A percentile compares a stretch with the other conserved stretches of the same genome.
These are phyloP conservation scores for Fusarium penzigii DNA, from an alignment of 2,329 filamentous ascomycete genomes.

Conservation along the genomic window DNA sequence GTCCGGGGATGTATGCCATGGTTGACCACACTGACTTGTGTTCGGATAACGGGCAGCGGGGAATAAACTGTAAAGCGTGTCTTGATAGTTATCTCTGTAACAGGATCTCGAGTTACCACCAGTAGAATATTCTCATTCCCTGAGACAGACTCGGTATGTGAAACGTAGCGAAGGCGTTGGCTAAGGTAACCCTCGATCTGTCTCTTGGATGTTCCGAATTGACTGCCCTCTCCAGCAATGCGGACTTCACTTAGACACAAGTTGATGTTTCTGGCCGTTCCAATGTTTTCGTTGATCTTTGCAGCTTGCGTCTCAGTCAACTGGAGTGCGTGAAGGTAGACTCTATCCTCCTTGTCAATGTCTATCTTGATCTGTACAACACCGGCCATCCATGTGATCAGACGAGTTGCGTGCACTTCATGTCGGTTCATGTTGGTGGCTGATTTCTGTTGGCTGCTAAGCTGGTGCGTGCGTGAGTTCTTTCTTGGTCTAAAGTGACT, in stretches of 20 bases:
- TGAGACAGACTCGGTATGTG: constrained; percentile 7
- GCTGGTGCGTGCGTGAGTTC: not conserved
- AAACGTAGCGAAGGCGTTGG: constrained; percentile 24
- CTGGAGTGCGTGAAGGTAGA: not conserved
- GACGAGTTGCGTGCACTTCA: not conserved
- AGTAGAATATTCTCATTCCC: constrained; percentile 13
- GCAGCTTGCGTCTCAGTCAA: not conserved
- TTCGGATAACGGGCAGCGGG: constrained; percentile 10
- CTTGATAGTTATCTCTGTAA: constrained; percentile 16
- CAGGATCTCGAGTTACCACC: constrained; percentile 16
- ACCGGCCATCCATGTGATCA: not conserved
- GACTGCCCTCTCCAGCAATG: constrained; percentile 2
- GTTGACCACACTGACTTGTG: constrained; percentile 25
- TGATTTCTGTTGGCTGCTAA: not conserved
- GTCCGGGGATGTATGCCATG: not conserved
- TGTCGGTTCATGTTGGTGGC: not conserved
- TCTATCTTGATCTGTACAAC: not conserved
- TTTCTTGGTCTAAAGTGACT: not conserved
- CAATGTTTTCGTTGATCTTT: not conserved
- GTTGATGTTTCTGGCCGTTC: not conserved
- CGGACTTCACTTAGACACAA: constrained; percentile 1
- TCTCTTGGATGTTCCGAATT: constrained; percentile 23
- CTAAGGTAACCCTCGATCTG: constrained; percentile 27
- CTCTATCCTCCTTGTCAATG: not conserved
- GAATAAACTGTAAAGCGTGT: constrained; percentile 13